Evolutionary conservation across 805 yeast species (phyloP), one percentile per base, ranked within the genome.

Genomic region (Debaryomyces hansenii): DNA sequence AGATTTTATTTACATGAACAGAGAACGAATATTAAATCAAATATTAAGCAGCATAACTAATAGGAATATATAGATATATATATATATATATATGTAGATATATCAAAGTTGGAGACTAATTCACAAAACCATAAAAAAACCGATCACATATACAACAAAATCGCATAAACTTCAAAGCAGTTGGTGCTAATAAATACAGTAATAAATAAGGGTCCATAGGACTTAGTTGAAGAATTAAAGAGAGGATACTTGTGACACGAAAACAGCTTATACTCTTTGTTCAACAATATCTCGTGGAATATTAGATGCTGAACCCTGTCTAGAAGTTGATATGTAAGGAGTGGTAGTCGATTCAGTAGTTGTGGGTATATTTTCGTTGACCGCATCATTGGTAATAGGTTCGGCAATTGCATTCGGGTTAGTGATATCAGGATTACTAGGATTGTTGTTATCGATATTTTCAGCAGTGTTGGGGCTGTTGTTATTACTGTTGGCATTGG

Each of bases 201-300:
- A 35, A n/a, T 14, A 32, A 32, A 15, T 14, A 32, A 14, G 18
- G 35, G 35, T 14, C 35, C 15, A 32, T 32, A n/a, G 35, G 15
- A 15, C 18, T 8, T 32, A 7, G 15, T 6, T 5, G 18, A 42
- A 10, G 15, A 24, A 24, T 24, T 24, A 24, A 24, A 24, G 18
- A 24, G 4, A 24, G 27, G 10, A 24, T 24, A 24, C 27, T 24
- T 9, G 27, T 24, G 27, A 16, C 4, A 16, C 4, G 10, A 24
- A 24, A 24, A 9, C 27, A 6, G 2, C 3, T 40, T 48, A 50
- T 12, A 51, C 54, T 40, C 64, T 53, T 37, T 56, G 61, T 10
- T 58, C 61, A 24, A 57, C 62, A 14, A 53, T 45, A 31, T 53
- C 55, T 46, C 62, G 50, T 24, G 48, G 24, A 5, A 48, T 43